Conservation (phyloP, 2,329 filamentous ascomycete genomes). For the Ophiobolus disseminans region DNA sequence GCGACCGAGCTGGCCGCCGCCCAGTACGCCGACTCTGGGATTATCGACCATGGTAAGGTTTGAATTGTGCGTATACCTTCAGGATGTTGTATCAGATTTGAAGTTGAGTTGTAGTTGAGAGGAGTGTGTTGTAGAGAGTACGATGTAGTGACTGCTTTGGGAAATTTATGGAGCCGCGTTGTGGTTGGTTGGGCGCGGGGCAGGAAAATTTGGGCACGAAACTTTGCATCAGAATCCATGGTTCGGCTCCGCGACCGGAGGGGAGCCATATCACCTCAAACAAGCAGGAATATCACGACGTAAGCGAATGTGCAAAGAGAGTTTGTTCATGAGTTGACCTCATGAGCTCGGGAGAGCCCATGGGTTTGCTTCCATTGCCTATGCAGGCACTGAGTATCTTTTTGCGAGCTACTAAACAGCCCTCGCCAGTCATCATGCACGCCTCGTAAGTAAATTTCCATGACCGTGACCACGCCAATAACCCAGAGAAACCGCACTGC, state of each 20-base stretch:
- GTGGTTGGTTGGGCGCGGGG: conserved; percentile 31
- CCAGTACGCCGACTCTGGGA: conserved; percentile 46
- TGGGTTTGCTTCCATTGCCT: conserved; percentile 44
- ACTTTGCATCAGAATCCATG: conserved; percentile 9
- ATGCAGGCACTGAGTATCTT: conserved; percentile 47
- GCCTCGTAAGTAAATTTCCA: conserved; percentile 45
- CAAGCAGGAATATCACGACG: conserved; percentile 2
- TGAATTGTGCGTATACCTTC: too few species aligned
- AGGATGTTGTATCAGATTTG: too few species aligned
- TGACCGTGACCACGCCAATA: conserved; percentile 47
- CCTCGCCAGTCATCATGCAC: conserved; percentile 47
- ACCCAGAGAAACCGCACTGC: conserved; percentile 47
- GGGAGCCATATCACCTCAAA: neutral
- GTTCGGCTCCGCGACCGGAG: conserved; percentile 4
- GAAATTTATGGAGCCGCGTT: conserved; percentile 20
- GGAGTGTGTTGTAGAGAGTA: conserved; percentile 6
- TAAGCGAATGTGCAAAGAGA: too few species aligned
- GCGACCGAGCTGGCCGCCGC: conserved; percentile 72
- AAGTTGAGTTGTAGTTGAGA: conserved; percentile 5
- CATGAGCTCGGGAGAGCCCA: conserved; percentile 44
- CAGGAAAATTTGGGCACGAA: conserved; percentile 31
- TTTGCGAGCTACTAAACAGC: conserved; percentile 44
- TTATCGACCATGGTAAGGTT: conserved; percentile 36
- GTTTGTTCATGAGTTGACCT: conserved; percentile 36
- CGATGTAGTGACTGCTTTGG: conserved; percentile 26